phyloP scores from a whole-genome alignment of 2,329 filamentous ascomycete species.

The Aureobasidium sp. region DNA sequence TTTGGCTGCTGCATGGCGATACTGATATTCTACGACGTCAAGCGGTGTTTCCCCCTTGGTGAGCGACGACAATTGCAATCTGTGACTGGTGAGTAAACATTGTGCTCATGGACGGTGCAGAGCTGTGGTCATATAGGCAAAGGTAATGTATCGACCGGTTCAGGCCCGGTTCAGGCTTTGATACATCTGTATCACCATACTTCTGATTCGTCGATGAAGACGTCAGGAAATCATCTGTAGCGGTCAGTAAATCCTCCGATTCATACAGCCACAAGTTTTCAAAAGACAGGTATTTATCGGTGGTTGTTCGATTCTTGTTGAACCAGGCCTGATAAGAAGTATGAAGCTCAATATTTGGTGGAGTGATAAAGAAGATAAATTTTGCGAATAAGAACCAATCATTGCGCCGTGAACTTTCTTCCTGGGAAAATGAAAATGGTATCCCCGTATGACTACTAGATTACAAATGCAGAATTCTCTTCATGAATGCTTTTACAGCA shows the following conservation, averaged over 20 bases:
- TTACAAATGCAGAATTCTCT: conserved; percentile 10
- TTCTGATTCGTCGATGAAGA: too few species aligned
- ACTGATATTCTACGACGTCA: background rate
- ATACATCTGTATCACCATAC: too few species aligned
- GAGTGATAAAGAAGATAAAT: conserved; percentile 6
- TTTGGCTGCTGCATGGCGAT: background rate
- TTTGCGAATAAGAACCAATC: conserved; percentile 9
- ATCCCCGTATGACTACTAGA: conserved; percentile 8
- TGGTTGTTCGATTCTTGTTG: too few species aligned
- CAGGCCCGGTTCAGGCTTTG: background rate
- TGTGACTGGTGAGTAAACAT: background rate
- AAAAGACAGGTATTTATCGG: too few species aligned
- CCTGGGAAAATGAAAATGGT: conserved; percentile 7
- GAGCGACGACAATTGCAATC: background rate
- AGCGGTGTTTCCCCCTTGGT: background rate
- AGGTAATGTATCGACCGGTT: background rate
- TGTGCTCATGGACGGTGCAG: background rate
- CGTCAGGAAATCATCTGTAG: too few species aligned
- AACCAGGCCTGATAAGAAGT: background rate
- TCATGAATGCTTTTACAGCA: conserved; percentile 53
- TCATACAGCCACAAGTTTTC: too few species aligned
- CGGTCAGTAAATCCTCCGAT: too few species aligned
- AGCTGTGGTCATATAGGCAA: background rate
- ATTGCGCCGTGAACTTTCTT: conserved; percentile 7
- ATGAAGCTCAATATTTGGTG: background rate